Conservation (phyloP, 306 rosid species). For the Rosa chinensis region DNA sequence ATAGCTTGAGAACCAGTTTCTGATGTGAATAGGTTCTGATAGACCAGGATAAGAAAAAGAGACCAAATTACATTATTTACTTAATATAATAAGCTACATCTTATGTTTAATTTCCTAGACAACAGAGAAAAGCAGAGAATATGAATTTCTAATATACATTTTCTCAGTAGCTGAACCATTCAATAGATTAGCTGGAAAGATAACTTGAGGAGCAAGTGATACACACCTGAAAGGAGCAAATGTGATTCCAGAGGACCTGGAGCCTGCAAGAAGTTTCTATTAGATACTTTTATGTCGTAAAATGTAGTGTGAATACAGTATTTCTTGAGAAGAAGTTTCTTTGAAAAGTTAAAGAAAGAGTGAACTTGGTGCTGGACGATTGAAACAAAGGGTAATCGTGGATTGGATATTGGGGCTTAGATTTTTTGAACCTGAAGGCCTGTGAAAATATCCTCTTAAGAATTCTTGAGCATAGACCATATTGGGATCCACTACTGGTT, state of each 20-base stretch:
- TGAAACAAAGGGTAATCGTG: not conserved
- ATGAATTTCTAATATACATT: not conserved
- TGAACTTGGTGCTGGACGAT: not conserved
- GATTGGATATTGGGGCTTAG: not conserved
- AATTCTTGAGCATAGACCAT: not conserved
- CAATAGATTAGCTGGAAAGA: not conserved
- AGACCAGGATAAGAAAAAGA: not conserved
- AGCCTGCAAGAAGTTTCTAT: constrained; percentile 30
- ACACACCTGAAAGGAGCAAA: constrained; percentile 62
- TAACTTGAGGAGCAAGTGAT: constrained; percentile 22
- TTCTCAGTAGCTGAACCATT: constrained; percentile 1
- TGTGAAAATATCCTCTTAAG: not conserved
- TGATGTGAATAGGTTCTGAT: constrained; percentile 70
- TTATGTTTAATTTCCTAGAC: not conserved
- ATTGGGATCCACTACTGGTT: not conserved
- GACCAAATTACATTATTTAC: not conserved
- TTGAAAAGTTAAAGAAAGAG: not conserved
- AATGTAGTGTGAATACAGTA: not conserved
- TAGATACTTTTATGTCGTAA: constrained; percentile 8
- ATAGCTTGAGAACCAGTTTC: constrained; percentile 79
- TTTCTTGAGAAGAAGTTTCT: not conserved
- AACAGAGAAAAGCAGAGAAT: not conserved
- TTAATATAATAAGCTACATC: not conserved
- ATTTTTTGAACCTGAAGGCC: not conserved
- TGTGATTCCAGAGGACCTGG: constrained; percentile 39